Percentiles rank a stretch among this genome's conserved stretches.
Evolutionary conservation across 768 basidiomycete genomes (phyloP).

Genomic region (Lactarius indigo): DNA sequence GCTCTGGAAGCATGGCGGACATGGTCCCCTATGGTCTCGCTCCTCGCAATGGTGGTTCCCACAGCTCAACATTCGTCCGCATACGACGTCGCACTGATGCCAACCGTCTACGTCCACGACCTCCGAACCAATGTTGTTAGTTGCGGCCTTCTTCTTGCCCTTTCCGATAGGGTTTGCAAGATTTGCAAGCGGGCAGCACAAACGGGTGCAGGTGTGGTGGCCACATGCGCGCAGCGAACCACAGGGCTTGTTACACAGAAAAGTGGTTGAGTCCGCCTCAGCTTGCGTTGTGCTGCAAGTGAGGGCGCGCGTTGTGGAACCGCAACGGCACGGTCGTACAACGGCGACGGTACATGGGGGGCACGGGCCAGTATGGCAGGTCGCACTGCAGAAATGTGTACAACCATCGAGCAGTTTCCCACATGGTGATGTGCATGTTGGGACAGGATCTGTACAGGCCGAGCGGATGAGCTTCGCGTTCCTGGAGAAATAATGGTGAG

Average conservation of each 20-base stretch:
- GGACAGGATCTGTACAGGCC: slow-evolving; percentile 71
- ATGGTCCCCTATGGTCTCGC: slow-evolving; percentile 78
- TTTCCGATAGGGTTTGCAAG: slow-evolving; percentile 50
- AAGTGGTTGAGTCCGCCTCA: slow-evolving; percentile 42
- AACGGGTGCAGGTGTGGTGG: slow-evolving; percentile 75
- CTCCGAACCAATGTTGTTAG: slow-evolving; percentile 32
- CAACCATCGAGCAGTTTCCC: slow-evolving; percentile 61
- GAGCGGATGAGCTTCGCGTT: slow-evolving; percentile 37
- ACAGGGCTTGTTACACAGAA: slow-evolving; percentile 81
- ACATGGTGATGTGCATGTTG: slow-evolving; percentile 72
- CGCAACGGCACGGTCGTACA: slow-evolving; percentile 83
- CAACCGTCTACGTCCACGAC: slow-evolving; percentile 63
- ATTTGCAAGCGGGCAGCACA: slow-evolving; percentile 87
- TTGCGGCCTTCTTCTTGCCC: slow-evolving; percentile 51
- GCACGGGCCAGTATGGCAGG: slow-evolving; percentile 78
- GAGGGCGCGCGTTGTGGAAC: slow-evolving; percentile 54
- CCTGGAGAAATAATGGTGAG: slow-evolving; percentile 36
- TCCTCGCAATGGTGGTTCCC: slow-evolving; percentile 78
- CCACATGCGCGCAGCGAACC: slow-evolving; percentile 77
- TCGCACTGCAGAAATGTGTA: slow-evolving; percentile 63
- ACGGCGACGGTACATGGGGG: slow-evolving; percentile 72
- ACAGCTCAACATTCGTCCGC: slow-evolving; percentile 67
- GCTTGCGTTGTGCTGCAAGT: slow-evolving; percentile 49
- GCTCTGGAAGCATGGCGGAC: slow-evolving; percentile 80
- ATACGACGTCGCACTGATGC: slow-evolving; percentile 83